phyloP scores from a whole-genome alignment of 164 flowering plant species.

The Liriodendron chinense region DNA sequence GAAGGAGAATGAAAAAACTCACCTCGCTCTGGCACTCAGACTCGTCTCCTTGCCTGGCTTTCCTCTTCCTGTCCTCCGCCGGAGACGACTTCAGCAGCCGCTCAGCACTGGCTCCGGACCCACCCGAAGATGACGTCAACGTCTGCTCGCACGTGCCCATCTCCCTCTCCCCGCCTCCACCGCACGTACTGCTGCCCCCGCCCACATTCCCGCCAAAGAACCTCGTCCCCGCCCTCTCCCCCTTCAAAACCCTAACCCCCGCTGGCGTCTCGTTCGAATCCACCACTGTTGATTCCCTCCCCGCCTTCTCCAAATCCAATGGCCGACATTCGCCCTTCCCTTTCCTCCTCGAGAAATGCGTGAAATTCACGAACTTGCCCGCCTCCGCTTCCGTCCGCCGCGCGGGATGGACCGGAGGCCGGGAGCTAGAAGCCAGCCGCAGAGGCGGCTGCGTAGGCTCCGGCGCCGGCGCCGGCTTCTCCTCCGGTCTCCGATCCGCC shows the following conservation, averaged over 20 bases:
- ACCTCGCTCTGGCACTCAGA: conserved; percentile 69
- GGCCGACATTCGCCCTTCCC: conserved; percentile 24
- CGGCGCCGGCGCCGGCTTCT: conserved; percentile 4
- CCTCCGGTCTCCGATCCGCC: conserved; percentile 7
- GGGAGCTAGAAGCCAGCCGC: background rate
- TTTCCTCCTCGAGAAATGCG: conserved; percentile 37
- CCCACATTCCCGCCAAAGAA: conserved; percentile 9
- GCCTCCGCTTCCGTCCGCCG: conserved; percentile 15
- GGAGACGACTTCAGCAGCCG: conserved; percentile 18
- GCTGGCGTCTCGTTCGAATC: conserved; percentile 58
- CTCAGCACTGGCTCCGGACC: conserved; percentile 31
- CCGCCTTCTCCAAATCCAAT: conserved; percentile 23
- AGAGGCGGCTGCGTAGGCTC: background rate
- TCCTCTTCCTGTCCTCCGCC: conserved; percentile 54
- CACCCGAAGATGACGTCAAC: conserved; percentile 56
- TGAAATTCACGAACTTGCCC: conserved; percentile 32
- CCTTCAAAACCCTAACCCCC: conserved; percentile 22
- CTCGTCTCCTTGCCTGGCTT: conserved; percentile 51
- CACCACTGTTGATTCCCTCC: conserved; percentile 44
- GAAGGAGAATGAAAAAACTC: conserved; percentile 3
- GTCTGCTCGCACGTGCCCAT: conserved; percentile 33
- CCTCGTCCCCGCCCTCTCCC: conserved; percentile 9
- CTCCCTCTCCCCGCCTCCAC: conserved; percentile 16
- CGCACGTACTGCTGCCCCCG: conserved; percentile 19
- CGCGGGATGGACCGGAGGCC: conserved; percentile 43